Evolutionary conservation across 345 rosid species (phyloP).

Genomic region (Euphorbia pulcherrima): DNA sequence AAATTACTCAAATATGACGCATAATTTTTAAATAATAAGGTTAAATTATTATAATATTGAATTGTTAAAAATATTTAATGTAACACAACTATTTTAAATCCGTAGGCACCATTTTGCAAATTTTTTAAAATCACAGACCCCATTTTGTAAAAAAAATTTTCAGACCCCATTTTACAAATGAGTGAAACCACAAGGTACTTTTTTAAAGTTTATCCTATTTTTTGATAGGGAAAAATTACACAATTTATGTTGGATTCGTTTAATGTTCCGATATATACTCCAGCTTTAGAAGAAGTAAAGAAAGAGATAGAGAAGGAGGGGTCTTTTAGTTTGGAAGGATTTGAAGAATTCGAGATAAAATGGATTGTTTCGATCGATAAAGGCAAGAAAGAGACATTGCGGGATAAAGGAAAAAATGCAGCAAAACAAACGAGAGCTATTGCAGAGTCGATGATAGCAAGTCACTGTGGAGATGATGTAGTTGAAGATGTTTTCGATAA

Average conservation of each 20-base stretch:
- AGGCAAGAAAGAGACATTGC: too few species aligned
- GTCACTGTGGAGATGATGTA: slow-evolving; percentile 15
- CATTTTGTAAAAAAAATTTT: too few species aligned
- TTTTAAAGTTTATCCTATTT: too few species aligned
- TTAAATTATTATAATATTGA: too few species aligned
- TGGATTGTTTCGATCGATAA: slow-evolving; percentile 8
- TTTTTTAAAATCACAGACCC: too few species aligned
- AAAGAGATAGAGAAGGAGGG: slow-evolving; percentile 13
- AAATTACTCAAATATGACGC: too few species aligned
- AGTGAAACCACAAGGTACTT: too few species aligned
- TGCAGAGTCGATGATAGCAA: slow-evolving; percentile 13
- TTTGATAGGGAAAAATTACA: slow-evolving; percentile 20
- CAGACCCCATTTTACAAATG: too few species aligned
- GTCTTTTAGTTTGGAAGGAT: slow-evolving; percentile 9
- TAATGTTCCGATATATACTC: slow-evolving; percentile 18
- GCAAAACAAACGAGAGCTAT: slow-evolving; percentile 12
- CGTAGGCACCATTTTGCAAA: too few species aligned
- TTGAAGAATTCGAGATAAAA: slow-evolving; percentile 11
- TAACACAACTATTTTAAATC: too few species aligned
- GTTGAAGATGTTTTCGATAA: slow-evolving; percentile 11
- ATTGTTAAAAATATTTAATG: too few species aligned
- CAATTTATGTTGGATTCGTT: slow-evolving; percentile 20
- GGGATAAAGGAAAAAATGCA: slow-evolving; percentile 4
- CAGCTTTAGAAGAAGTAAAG: slow-evolving; percentile 19
- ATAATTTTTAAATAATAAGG: too few species aligned